Percentiles rank a stretch among this genome's conserved stretches.
Conservation (phyloP, 2,329 filamentous ascomycete species). For the Hypoxylon sp. region DNA sequence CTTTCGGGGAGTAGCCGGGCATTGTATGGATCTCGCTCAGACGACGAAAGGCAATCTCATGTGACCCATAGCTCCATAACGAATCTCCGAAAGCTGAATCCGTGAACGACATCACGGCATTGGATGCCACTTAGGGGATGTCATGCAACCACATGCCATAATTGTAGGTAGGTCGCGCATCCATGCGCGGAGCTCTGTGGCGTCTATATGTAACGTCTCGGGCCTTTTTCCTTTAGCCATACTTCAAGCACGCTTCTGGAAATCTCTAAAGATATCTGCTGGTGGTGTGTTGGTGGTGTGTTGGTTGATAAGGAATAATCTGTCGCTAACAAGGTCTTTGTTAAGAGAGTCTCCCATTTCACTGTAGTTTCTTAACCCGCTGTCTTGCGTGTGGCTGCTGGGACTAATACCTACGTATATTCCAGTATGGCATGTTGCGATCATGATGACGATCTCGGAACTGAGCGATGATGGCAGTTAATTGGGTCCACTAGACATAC, state of each 20-base stretch:
- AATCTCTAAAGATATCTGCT: slow-evolving; percentile 36
- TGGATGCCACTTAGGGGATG: background rate
- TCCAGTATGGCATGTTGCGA: background rate
- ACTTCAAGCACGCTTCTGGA: background rate
- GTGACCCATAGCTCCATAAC: slow-evolving; percentile 42
- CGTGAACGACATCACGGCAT: slow-evolving; percentile 38
- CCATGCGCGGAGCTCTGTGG: slow-evolving; percentile 1
- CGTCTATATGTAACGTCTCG: slow-evolving; percentile 18
- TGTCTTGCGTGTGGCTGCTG: background rate
- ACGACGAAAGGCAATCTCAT: slow-evolving; percentile 38
- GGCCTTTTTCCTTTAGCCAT: background rate
- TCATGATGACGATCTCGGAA: background rate
- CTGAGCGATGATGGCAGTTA: background rate
- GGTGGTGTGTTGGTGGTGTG: slow-evolving; percentile 23
- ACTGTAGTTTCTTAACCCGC: slow-evolving; percentile 2
- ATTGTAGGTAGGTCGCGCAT: background rate
- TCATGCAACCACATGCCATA: background rate
- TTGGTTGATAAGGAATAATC: too few relatives aligned
- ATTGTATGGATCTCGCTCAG: slow-evolving; percentile 36
- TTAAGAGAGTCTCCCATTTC: background rate
- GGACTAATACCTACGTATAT: background rate
- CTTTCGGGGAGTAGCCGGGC: background rate
- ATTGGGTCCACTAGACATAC: background rate
- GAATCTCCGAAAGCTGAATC: slow-evolving; percentile 43
- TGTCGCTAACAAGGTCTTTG: too few relatives aligned